Evolutionary conservation across 441 rosid genomes (phyloP).

Genomic region (Euphorbia corollata): DNA sequence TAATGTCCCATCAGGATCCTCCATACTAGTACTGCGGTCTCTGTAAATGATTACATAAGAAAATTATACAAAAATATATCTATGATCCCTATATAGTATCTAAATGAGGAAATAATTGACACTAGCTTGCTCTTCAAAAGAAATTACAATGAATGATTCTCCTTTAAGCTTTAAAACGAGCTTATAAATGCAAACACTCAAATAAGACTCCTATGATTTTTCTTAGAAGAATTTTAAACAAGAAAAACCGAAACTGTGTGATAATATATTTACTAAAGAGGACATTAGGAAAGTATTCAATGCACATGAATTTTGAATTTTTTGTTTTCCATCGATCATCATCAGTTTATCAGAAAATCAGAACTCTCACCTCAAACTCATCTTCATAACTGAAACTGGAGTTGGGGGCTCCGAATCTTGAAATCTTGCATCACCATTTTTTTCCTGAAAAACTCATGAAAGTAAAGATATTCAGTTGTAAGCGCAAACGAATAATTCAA

Average conservation of each 20-base stretch:
- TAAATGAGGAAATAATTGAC: background rate
- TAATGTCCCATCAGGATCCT: constrained; percentile 98
- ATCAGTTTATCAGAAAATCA: background rate
- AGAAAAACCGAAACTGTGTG: background rate
- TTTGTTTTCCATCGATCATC: background rate
- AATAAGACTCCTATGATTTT: background rate
- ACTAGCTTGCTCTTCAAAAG: background rate
- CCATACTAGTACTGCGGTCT: constrained; percentile 93
- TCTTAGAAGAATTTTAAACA: background rate
- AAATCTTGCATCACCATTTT: constrained; percentile 71
- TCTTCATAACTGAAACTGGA: constrained; percentile 77
- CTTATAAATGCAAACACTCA: background rate
- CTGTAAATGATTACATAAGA: constrained; percentile 44
- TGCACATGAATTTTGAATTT: background rate
- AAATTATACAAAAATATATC: constrained; percentile 7
- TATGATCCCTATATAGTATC: constrained; percentile 4
- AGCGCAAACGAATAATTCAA: constrained; percentile 7
- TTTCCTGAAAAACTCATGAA: constrained; percentile 52
- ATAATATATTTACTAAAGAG: background rate
- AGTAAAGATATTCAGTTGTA: constrained; percentile 11
- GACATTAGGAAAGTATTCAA: background rate
- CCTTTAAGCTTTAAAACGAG: background rate
- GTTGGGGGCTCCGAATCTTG: constrained; percentile 97
- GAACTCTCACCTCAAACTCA: constrained; percentile 58
- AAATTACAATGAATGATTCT: background rate